A percentile compares a stretch with the other conserved stretches of the same genome.
Evolutionary conservation across 192 early-diverging fungal species (phyloP).

Genomic region (Gaertneriomyces sp.): DNA sequence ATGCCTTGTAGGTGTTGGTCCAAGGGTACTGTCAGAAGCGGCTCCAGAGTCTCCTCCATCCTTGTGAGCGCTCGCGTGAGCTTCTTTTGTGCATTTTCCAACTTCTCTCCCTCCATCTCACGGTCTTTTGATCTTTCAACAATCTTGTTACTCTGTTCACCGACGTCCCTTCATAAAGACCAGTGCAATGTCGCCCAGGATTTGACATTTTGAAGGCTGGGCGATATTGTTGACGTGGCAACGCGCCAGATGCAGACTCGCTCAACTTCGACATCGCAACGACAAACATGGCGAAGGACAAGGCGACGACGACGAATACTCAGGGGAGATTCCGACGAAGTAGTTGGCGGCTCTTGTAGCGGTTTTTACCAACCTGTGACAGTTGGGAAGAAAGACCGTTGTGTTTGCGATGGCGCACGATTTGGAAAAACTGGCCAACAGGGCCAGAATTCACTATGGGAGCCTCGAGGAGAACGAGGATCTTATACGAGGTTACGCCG

Average conservation of each 20-base stretch:
- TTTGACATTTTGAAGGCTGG: neutral
- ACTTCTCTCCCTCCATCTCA: neutral
- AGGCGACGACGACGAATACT: neutral
- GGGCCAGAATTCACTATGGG: slow-evolving; percentile 62
- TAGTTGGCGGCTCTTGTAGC: neutral
- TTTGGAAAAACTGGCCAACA: slow-evolving; percentile 9
- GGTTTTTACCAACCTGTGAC: neutral
- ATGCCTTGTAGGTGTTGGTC: slow-evolving; percentile 20
- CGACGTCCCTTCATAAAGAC: neutral
- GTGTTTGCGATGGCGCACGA: slow-evolving; percentile 1
- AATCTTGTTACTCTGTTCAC: neutral
- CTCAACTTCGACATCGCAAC: neutral
- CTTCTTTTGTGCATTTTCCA: neutral
- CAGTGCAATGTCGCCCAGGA: neutral
- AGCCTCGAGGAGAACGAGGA: slow-evolving; percentile 53
- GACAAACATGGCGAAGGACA: neutral
- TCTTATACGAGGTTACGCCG: slow-evolving; percentile 35
- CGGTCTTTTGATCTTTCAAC: neutral
- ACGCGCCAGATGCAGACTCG: too few relatives aligned
- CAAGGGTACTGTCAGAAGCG: slow-evolving; percentile 10
- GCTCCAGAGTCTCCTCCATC: slow-evolving; percentile 9
- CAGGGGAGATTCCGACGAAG: neutral
- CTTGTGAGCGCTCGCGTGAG: neutral
- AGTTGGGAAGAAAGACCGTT: neutral
- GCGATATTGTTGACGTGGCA: neutral